Evolutionary conservation across 140 eudicot species (phyloP), one percentile per base, ranked within the genome.

Genomic region (Bidens hawaiensis): DNA sequence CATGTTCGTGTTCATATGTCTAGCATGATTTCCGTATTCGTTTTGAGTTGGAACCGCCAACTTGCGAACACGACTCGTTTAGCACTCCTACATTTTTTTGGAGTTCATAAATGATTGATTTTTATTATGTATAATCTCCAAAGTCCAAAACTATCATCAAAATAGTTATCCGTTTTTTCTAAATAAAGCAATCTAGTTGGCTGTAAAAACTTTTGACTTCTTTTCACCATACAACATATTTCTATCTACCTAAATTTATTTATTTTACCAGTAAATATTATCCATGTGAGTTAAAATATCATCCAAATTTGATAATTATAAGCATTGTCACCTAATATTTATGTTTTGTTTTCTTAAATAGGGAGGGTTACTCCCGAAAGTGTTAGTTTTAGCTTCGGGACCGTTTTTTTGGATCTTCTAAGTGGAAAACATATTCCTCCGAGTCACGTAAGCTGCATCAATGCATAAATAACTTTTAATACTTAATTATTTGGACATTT

Each of bases 391-490:
- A 88, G 96, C 79, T 85, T 85, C 53, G 96, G 96, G 62, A 88
- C 96, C 61, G 96, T 88, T 40, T 85, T 88, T 64, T 78, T 88
- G 89, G 96, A 88, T 78, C 94, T 88, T 72, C 84, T 88, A 42
- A 88, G 94, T 28, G 94, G 96, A 73, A 88, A 88, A 58, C 96
- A 88, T 82, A 88, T 88, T 33, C 96, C 96, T 11, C 96, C 96
- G 12, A 85, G 85, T 60, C 96, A 85, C 54, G 96, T 85, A 78
- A 76, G 96, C 75, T 45, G 47, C 43, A 36, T 9, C 23, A 31
- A 31, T 30, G 27, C 5, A 6, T 16, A 17, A 15, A 28, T 5
- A 11, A 30, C 26, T 28, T 7, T 30, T 30, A 56, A 56, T 10
- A 28, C n/a, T 56, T 56, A 56, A 7, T 28, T 56, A 56, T 31